Evolutionary conservation across 495 filamentous ascomycete species (phyloP).

Genomic region (Trichoderma erinaceum): DNA sequence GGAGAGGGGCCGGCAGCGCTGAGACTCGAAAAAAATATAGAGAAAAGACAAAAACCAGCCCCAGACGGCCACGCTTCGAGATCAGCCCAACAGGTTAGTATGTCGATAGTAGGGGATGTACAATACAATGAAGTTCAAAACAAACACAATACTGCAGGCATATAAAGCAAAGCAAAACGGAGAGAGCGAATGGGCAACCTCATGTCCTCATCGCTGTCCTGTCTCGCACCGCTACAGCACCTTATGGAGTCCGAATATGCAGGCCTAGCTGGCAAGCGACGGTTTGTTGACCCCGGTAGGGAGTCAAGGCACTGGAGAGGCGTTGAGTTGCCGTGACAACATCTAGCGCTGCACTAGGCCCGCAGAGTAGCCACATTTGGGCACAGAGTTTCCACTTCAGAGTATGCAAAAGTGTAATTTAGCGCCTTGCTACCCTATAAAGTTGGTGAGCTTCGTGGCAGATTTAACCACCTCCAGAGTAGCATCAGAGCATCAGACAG

Average conservation of each 20-base stretch:
- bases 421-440: background rate
- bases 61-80: background rate
- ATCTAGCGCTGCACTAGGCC: background rate
- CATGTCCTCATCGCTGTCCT: background rate
- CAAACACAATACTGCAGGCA: constrained; percentile 9
- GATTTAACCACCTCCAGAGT: background rate
- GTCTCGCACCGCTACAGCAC: background rate
- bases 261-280: constrained; percentile 1
- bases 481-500: background rate
- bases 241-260: background rate
- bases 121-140: background rate
- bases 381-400: background rate
- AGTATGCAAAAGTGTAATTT: no score
- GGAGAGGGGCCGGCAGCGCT: background rate
- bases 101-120: background rate
- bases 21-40: background rate
- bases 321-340: background rate
- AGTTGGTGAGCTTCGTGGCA: background rate
- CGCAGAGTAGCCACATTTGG: background rate
- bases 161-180: background rate
- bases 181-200: background rate
- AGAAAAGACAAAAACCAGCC: background rate
- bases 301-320: background rate
- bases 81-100: background rate
- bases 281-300: constrained; percentile 5